These are phyloP conservation scores for Phytophthora foliorum DNA, from an alignment of 352 stramenopile genomes.

Conservation along the genomic window DNA sequence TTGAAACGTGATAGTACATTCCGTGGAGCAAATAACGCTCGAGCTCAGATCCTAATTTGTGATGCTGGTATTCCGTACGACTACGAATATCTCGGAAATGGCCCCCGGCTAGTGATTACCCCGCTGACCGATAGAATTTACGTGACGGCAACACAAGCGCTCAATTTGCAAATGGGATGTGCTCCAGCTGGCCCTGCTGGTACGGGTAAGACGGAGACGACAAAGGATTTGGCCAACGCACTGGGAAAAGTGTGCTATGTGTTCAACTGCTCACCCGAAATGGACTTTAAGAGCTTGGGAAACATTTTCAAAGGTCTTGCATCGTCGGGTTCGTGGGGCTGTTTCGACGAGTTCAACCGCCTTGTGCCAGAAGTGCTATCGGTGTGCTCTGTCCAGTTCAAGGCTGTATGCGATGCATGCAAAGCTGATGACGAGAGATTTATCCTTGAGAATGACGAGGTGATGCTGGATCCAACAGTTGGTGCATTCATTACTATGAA, in stretches of 20 bases:
- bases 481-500: constrained; percentile 99
- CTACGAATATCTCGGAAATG: constrained; percentile 98
- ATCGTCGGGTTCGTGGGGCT: constrained; percentile 95
- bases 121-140: constrained; percentile 97
- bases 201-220: constrained; percentile 96
- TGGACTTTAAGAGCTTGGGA: constrained; percentile 97
- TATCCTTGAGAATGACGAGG: constrained; percentile 95
- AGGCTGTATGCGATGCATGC: constrained; percentile 95
- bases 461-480: constrained; percentile 93
- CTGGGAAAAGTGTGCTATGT: constrained; percentile 97
- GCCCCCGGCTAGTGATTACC: constrained; percentile 95
- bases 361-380: constrained; percentile 95
- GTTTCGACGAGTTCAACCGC: constrained; percentile 98
- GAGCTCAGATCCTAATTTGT: constrained; percentile 92
- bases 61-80: constrained; percentile 96
- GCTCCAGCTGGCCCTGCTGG: constrained; percentile 86
- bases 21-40: constrained; percentile 76
- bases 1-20: constrained; percentile 93
- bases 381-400: constrained; percentile 97
- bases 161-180: constrained; percentile 94
- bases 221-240: constrained; percentile 95
- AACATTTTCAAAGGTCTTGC: constrained; percentile 98
- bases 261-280: constrained; percentile 97
- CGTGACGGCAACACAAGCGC: constrained; percentile 95
- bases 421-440: constrained; percentile 95